A percentile compares a stretch with the other conserved stretches of the same genome.
Evolutionary conservation across 345 rosid species (phyloP).

Genomic region (Tarenaya hassleriana): DNA sequence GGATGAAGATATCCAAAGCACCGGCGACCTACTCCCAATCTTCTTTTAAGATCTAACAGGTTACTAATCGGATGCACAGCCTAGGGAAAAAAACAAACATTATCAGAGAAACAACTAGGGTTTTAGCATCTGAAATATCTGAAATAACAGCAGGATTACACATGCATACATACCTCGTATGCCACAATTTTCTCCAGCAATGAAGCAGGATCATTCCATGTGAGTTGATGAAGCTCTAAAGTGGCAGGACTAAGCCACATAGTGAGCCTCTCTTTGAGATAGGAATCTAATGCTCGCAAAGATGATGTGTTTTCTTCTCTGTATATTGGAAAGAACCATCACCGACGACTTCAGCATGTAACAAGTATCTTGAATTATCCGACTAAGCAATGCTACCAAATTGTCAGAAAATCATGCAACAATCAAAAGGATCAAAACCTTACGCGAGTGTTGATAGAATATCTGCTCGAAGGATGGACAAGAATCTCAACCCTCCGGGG

Average conservation of each 20-base stretch:
- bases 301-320: constrained; percentile 70
- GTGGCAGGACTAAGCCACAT: constrained; percentile 94
- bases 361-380: constrained; percentile 7
- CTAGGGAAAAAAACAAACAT: constrained; percentile 27
- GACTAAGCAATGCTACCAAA: background rate
- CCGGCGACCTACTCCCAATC: constrained; percentile 77
- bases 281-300: constrained; percentile 64
- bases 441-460: constrained; percentile 64
- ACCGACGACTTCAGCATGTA: background rate
- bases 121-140: background rate
- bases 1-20: constrained; percentile 94
- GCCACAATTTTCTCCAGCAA: constrained; percentile 94
- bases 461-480: constrained; percentile 75
- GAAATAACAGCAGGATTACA: background rate
- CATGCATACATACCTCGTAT: constrained; percentile 53
- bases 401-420: background rate
- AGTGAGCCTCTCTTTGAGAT: constrained; percentile 74
- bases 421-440: constrained; percentile 25
- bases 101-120: constrained; percentile 4
- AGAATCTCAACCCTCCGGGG: constrained; percentile 76
- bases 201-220: constrained; percentile 93
- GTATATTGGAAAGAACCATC: constrained; percentile 21
- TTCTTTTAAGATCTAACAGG: constrained; percentile 84
- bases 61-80: constrained; percentile 97
- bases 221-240: constrained; percentile 84